A percentile compares a stretch with the other conserved stretches of the same genome.
phyloP scores from a whole-genome alignment of 2,329 filamentous ascomycete genomes.

The Coccinonectria pachysandricola region DNA sequence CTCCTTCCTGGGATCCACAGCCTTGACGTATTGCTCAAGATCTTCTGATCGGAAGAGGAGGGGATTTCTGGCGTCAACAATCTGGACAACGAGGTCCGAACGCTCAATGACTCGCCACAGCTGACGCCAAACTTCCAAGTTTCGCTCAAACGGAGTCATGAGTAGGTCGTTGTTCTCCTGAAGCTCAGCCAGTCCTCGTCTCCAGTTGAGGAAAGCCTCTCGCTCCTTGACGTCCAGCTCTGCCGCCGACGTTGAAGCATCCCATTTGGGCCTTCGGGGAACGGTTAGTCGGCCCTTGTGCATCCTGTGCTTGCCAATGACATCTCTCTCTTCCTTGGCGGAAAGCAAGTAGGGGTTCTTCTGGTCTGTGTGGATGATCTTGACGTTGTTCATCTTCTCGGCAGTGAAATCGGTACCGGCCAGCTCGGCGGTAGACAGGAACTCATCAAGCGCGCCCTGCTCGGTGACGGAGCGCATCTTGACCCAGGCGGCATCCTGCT shows the following conservation, averaged over 20 bases:
- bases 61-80: conserved; percentile 93
- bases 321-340: conserved; percentile 67
- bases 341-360: conserved; percentile 91
- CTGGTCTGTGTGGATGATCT: conserved; percentile 95
- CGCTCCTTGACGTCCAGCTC: conserved; percentile 73
- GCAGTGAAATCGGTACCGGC: conserved; percentile 98
- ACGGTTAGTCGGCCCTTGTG: conserved; percentile 76
- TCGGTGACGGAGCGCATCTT: conserved; percentile 99
- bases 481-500: conserved; percentile 88
- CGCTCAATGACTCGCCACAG: conserved; percentile 96
- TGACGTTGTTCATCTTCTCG: conserved; percentile 97
- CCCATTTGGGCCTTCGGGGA: conserved; percentile 82
- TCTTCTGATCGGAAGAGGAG: conserved; percentile 91
- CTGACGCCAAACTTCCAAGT: conserved; percentile 95
- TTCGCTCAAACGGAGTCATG: conserved; percentile 96
- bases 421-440: conserved; percentile 87
- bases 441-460: conserved; percentile 93
- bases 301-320: conserved; percentile 70
- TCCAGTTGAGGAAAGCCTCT: conserved; percentile 76
- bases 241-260: conserved; percentile 70
- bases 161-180: conserved; percentile 90
- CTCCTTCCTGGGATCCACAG: conserved; percentile 76
- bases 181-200: conserved; percentile 79
- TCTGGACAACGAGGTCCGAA: conserved; percentile 92
- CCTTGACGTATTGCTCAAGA: conserved; percentile 87